Base-by-base conservation (phyloP, 306 rosid species). In the Cotoneaster glaucophyllus region DNA sequence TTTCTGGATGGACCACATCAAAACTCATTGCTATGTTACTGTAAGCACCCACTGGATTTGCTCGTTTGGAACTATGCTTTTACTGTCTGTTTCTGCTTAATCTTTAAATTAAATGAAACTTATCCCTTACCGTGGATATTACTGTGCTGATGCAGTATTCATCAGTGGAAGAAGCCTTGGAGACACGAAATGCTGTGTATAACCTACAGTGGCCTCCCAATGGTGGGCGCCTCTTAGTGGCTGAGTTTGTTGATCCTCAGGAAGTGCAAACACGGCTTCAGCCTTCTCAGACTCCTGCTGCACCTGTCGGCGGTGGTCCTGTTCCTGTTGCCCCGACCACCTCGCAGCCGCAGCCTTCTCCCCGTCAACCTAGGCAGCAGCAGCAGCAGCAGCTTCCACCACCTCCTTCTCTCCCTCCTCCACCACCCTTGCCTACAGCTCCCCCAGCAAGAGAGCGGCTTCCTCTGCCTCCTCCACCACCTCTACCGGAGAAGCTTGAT, bases 1-100 rank as follows among this genome's bases (percentile, higher is more conserved):
- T 81, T 96, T 96, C 84, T 96, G 99, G 99, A 96, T 96, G 98
- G 99, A 96, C 82, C 99, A 90, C 81, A 96, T 96, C 67, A 96
- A 96, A 87, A 93, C 99, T 63, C 99, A 96, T 80, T 96, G 99
- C 94, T 96, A 84, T 82, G 97, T 96, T 71, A 90, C 99, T 34
- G 99, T 96, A 86, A 85, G 24, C 12, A 31, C 37, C 54, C 54
- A 25, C 43, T 63, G 19, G 11, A 15, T 64, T 59, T 59, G 34
- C 65, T 25, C 2, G 10, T 25, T 59, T 59, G 65, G 17, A 4
- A 11, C 34, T 59, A n/a, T 59, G 19, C 8, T 59, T 59, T 59
- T 59, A 59, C 34, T 1, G 19, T 25, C 34, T 25, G 26, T 59
- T 59, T 59, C 65, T 59, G 65, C 34, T 12, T 24, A 59, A 0